Evolutionary conservation across 2,329 filamentous ascomycete genomes (phyloP).

Genomic region (Beauveria pseudobassiana): DNA sequence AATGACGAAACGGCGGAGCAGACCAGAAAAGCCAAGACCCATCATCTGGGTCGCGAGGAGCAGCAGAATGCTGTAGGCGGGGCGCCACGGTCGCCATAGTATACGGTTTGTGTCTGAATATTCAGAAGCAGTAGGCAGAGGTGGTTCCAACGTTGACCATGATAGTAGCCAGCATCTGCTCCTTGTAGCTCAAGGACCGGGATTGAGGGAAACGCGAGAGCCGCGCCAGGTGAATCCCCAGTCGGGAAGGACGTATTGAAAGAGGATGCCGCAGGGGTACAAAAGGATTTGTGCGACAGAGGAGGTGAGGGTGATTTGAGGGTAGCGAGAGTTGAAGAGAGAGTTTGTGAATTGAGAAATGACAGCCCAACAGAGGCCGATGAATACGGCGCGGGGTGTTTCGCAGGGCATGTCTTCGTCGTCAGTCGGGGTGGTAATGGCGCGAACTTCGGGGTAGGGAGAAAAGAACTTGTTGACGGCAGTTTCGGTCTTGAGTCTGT

Average conservation of each 20-base stretch:
- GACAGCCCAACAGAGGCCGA: slow-evolving; percentile 8
- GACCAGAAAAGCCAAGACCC: slow-evolving; percentile 26
- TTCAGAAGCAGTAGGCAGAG: slow-evolving; percentile 29
- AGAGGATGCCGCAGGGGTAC: slow-evolving; percentile 6
- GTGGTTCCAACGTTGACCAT: slow-evolving; percentile 29
- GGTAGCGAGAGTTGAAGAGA: slow-evolving; percentile 11
- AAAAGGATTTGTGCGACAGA: slow-evolving; percentile 6
- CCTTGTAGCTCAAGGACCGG: slow-evolving; percentile 32
- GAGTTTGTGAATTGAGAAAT: slow-evolving; percentile 10
- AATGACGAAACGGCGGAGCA: slow-evolving; percentile 25
- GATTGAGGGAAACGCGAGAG: slow-evolving; percentile 26
- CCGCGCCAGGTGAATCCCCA: slow-evolving; percentile 11
- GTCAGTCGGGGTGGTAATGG: slow-evolving; percentile 5
- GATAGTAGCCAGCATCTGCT: slow-evolving; percentile 33
- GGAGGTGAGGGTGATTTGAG: slow-evolving; percentile 3
- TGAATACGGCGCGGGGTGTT: slow-evolving; percentile 2
- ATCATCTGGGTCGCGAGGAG: slow-evolving; percentile 26
- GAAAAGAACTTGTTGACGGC: slow-evolving; percentile 10
- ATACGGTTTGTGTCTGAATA: slow-evolving; percentile 26
- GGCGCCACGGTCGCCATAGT: slow-evolving; percentile 13
- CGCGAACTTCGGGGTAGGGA: slow-evolving; percentile 11
- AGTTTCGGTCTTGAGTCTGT: slow-evolving; percentile 9
- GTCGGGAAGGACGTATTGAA: slow-evolving; percentile 1
- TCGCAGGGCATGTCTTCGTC: slow-evolving; percentile 9
- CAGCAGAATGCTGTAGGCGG: slow-evolving; percentile 26